Conservation (phyloP, 495 filamentous ascomycete genomes). For the Achaetomiella virescens region DNA sequence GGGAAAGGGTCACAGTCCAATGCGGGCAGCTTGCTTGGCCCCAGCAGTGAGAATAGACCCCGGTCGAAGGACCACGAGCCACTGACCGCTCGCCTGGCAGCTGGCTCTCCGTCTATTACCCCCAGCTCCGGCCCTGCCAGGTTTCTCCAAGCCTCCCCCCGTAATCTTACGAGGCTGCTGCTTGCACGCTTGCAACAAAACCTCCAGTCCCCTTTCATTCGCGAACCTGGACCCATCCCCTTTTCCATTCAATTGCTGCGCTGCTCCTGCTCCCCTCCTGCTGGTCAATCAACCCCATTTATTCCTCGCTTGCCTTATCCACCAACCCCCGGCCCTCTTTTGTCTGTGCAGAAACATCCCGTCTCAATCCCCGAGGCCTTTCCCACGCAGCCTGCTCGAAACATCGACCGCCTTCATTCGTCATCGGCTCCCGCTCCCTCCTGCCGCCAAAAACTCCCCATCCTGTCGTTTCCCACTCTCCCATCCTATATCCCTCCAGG, state of each 20-base stretch:
- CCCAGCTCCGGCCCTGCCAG: not conserved
- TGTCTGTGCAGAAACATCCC: constrained; percentile 14
- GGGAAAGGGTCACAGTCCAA: not conserved
- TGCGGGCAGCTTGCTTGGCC: constrained; percentile 6
- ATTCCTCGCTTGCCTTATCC: not conserved
- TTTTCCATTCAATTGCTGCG: constrained; percentile 12
- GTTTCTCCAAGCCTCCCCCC: constrained; percentile 25
- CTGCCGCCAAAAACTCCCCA: constrained; percentile 12
- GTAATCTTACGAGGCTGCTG: constrained; percentile 30
- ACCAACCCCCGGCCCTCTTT: constrained; percentile 1
- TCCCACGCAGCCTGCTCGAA: constrained; percentile 6
- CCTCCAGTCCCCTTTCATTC: constrained; percentile 23
- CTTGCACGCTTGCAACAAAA: constrained; percentile 19
- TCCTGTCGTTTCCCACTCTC: constrained; percentile 10
- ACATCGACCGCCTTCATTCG: constrained; percentile 19
- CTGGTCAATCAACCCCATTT: constrained; percentile 2
- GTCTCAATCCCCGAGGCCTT: not conserved
- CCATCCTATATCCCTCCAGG: constrained; percentile 15
- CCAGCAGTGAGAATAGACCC: not conserved
- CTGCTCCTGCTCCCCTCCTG: constrained; percentile 8
- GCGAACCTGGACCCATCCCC: constrained; percentile 2
- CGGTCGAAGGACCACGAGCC: not conserved
- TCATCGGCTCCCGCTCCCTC: constrained; percentile 18
- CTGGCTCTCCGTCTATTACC: not conserved
- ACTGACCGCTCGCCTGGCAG: constrained; percentile 12